Percentiles rank a stretch among this genome's conserved stretches.
phyloP scores from a whole-genome alignment of 805 yeast species.

The Wickerhamiella siamensis region DNA sequence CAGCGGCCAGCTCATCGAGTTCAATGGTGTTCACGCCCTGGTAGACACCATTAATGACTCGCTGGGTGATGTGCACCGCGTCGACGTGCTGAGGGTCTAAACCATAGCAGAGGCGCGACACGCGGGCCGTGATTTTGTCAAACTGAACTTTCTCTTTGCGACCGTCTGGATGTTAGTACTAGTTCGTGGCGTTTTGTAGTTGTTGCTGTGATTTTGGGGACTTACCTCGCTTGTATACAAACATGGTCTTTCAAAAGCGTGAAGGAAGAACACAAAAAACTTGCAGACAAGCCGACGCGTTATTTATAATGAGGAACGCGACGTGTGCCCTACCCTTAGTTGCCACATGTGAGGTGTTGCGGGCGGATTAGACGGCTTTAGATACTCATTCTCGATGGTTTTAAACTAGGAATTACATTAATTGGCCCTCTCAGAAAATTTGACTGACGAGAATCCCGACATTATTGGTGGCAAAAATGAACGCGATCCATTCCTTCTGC shows the following conservation, averaged over 20 bases:
- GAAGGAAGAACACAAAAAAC: background rate
- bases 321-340: constrained; percentile 1
- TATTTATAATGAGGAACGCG: constrained; percentile 1
- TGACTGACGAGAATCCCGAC: no score
- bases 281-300: background rate
- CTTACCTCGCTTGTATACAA: constrained; percentile 3
- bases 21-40: constrained; percentile 94
- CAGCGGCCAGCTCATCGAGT: constrained; percentile 74
- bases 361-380: no score
- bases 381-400: no score
- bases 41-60: constrained; percentile 90
- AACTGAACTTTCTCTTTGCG: constrained; percentile 88
- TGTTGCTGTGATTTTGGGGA: background rate
- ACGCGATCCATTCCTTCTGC: no score
- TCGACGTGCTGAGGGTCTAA: constrained; percentile 84
- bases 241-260: background rate
- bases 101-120: constrained; percentile 88
- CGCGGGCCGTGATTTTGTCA: constrained; percentile 92
- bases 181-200: background rate
- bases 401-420: no score
- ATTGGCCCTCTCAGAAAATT: no score
- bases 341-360: no score
- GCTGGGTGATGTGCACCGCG: constrained; percentile 89
- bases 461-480: no score
- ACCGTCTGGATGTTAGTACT: constrained; percentile 41